Base-by-base conservation (phyloP, 2,329 filamentous ascomycete species). In the Colletotrichum melonis region DNA sequence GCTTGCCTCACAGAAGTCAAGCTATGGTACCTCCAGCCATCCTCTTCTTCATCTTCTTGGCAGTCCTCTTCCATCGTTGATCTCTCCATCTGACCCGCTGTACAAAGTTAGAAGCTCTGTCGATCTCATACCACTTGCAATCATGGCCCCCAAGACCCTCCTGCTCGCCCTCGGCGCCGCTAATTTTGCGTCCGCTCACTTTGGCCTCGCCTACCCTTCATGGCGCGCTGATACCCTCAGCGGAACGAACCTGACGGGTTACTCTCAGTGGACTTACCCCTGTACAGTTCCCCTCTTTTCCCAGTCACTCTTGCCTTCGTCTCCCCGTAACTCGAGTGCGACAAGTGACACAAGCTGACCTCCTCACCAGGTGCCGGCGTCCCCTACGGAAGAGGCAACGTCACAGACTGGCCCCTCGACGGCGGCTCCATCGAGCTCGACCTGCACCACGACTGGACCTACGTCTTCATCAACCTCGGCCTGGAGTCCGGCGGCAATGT, bases 381-480 rank as follows among this genome's bases (percentile, higher is more conserved):
- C 46, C 82, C 84, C 30, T 83, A 84, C 77, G 82, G 81, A 55
- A 76, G 76, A 56, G 82, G 80, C 63, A 88, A 88, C 78, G 80
- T 84, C 64, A 89, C 88, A 67, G 86, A 88, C 76, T 90, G 88
- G 88, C 86, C 88, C 42, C 78, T 88, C n/a, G 78, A 78, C 55
- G 87, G 87, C 75, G 88, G 87, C 75, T 81, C 84, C 46, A 77
- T 90, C 63, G 79, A 81, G 75, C 83, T 90, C 16, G 81, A 85
- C 54, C 84, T 89, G 38, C 87, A 88, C 81, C 88, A 89, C 80
- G 76, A 79, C 7, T 89, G 86, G 86, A 82, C 84, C 38, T 89
- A 88, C 79, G 69, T 89, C 78, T 89, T 86, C 77, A 79, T 90
- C 80, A 89, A 89, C 80, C 81, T 89, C 63, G 88, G 86, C 59